A percentile compares a stretch with the other conserved stretches of the same genome.
phyloP scores from a whole-genome alignment of 176 grass and related monocot genomes.

The Carex pumila region DNA sequence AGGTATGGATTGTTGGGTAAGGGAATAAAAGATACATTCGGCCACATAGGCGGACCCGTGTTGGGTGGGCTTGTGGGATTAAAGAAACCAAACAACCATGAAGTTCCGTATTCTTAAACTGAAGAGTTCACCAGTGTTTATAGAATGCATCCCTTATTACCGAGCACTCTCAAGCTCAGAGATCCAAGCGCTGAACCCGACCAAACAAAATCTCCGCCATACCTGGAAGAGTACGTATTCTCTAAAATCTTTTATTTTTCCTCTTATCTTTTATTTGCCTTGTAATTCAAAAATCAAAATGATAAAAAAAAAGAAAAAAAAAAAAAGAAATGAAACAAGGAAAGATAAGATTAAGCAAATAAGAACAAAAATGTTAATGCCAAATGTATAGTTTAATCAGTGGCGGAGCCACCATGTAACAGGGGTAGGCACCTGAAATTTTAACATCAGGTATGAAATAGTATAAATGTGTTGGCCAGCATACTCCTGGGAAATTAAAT shows the following conservation, averaged over 20 bases:
- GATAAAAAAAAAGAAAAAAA: background rate
- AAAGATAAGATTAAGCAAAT: background rate
- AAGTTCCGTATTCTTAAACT: constrained; percentile 53
- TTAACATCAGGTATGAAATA: no score
- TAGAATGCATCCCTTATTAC: constrained; percentile 47
- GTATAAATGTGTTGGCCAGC: no score
- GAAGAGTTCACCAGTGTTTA: constrained; percentile 65
- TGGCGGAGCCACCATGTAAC: no score
- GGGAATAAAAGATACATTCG: constrained; percentile 48
- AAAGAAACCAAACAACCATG: constrained; percentile 29
- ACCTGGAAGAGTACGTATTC: constrained; percentile 32
- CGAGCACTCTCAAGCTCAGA: constrained; percentile 42
- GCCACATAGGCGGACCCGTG: constrained; percentile 35
- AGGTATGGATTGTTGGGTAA: constrained; percentile 66
- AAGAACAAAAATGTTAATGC: background rate
- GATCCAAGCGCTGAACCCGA: constrained; percentile 24
- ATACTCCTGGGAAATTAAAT: no score
- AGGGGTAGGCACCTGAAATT: no score
- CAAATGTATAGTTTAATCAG: no score
- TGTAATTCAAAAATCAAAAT: background rate
- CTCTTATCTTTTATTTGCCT: background rate
- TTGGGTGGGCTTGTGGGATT: constrained; percentile 46
- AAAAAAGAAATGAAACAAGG: background rate
- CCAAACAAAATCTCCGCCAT: constrained; percentile 32
- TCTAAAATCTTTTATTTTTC: background rate